Base-by-base conservation (phyloP, 169 alveolate species). In the Theileria luwenshuni region DNA sequence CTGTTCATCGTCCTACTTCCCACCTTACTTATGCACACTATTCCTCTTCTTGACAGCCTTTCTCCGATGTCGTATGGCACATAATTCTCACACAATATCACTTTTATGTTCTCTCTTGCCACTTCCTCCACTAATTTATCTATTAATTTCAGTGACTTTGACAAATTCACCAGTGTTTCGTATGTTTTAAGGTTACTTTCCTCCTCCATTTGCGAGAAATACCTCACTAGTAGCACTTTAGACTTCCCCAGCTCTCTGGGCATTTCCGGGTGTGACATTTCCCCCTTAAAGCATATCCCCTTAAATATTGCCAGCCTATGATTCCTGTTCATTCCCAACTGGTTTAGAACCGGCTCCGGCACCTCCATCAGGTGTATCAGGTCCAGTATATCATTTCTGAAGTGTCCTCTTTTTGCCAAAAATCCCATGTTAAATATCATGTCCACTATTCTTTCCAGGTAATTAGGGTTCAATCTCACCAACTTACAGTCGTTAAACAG, bases 321-420 rank as follows among this genome's bases (percentile, higher is more conserved):
- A 19, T 62, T 58, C 21, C 48, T 38, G n/a, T 64, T 75, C 43
- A 79, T 19, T 3, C 45, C 59, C 38, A 79, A 51, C 12, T 28
- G 19, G 13, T 48, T 15, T 7, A 68, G 69, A 8, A 65, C 15
- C 8, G 41, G 23, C 21, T 56, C 71, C 38, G 83, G 51, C 19
- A 79, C 56, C 30, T 30, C 59, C 41, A 70, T 49, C 28, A 79
- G 61, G 48, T 56, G 59, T 32, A 79, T 45, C n/a, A 71, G 62
- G 25, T 79, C 74, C 54, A 56, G 38, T 54, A 79, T 60, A 43
- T 79, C 87, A 13, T 77, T 71, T 7, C 21, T 49, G 48, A 62
- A 48, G 45, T 79, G 87, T 23, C 51, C 27, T 13, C 35, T 67
- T 72, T 79, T 79, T 41, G 87, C 87, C 33, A 58, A 64, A 42